Evolutionary conservation across 2,329 filamentous ascomycete species (phyloP).

Genomic region (Sphaerulina populicola): DNA sequence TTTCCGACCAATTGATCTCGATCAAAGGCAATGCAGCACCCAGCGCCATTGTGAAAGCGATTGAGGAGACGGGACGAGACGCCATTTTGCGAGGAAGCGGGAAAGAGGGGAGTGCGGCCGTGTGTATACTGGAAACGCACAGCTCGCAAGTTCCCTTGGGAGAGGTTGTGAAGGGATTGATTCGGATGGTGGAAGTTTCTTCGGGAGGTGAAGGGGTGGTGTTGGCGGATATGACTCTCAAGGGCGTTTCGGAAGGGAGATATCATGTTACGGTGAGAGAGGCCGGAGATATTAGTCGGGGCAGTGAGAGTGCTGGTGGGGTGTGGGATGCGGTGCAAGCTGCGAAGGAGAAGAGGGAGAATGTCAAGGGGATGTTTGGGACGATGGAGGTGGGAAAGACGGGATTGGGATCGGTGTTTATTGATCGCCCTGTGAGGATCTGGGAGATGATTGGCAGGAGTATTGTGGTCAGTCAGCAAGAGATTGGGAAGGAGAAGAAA

Average conservation of each 20-base stretch:
- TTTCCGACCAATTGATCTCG: slow-evolving; percentile 73
- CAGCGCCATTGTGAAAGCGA: slow-evolving; percentile 78
- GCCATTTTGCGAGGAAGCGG: slow-evolving; percentile 89
- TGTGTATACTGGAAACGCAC: slow-evolving; percentile 91
- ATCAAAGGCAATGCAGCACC: slow-evolving; percentile 86
- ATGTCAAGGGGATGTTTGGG: slow-evolving; percentile 59
- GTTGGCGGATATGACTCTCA: slow-evolving; percentile 77
- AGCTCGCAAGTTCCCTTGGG: slow-evolving; percentile 21
- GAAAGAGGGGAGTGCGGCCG: slow-evolving; percentile 70
- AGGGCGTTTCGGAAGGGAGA: slow-evolving; percentile 68
- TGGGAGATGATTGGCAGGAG: slow-evolving; percentile 96
- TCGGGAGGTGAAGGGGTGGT: slow-evolving; percentile 51
- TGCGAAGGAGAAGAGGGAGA: slow-evolving; percentile 39
- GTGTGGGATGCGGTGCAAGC: slow-evolving; percentile 60
- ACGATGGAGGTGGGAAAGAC: slow-evolving; percentile 64
- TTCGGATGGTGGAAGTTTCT: slow-evolving; percentile 81
- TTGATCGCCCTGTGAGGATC: slow-evolving; percentile 74
- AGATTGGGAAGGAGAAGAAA: slow-evolving; percentile 44
- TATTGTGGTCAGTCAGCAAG: slow-evolving; percentile 68
- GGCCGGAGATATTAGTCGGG: slow-evolving; percentile 75
- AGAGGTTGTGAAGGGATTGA: slow-evolving; percentile 69
- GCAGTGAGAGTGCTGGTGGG: slow-evolving; percentile 71
- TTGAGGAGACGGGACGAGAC: slow-evolving; percentile 83
- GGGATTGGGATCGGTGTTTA: slow-evolving; percentile 69
- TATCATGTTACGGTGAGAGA: slow-evolving; percentile 81